These are phyloP conservation scores for Boletus insuetus DNA, from an alignment of 768 basidiomycete genomes.

Conservation along the genomic window DNA sequence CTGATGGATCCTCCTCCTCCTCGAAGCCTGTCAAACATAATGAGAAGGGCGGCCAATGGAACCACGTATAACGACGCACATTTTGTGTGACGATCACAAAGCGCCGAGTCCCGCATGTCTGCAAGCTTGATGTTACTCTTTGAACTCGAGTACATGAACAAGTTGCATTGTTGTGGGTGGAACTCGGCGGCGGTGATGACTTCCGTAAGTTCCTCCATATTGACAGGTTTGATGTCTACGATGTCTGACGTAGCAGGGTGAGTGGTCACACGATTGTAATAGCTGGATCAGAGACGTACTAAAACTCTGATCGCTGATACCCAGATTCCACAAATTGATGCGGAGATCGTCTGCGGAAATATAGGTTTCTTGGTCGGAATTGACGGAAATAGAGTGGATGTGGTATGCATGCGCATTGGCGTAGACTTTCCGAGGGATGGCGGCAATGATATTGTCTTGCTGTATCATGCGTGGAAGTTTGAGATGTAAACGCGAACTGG, in stretches of 20 bases:
- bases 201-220: conserved; percentile 99
- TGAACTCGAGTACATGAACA: conserved; percentile 99
- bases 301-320: conserved; percentile 98
- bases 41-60: conserved; percentile 7
- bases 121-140: conserved; percentile 99
- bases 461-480: conserved; percentile 87
- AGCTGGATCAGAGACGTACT: conserved; percentile 57
- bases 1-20: conserved; percentile 96
- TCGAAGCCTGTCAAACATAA: conserved; percentile 73
- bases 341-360: conserved; percentile 98
- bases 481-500: conserved; percentile 56
- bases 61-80: conserved; percentile 50
- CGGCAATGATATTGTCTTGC: conserved; percentile 98
- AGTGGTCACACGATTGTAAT: conserved; percentile 1
- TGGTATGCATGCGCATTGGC: conserved; percentile 99
- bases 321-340: conserved; percentile 97
- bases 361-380: conserved; percentile 99
- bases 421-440: conserved; percentile 97
- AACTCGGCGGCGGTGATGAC: conserved; percentile 99
- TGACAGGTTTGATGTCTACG: conserved; percentile 98
- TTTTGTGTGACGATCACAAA: conserved; percentile 96
- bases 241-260: conserved; percentile 62
- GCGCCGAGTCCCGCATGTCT: conserved; percentile 97
- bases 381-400: conserved; percentile 99
- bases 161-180: conserved; percentile 95